Percentiles rank a stretch among this genome's conserved stretches.
Evolutionary conservation across 1,284 basidiomycete genomes (phyloP).

Genomic region (Cutaneotrichosporon sp.): DNA sequence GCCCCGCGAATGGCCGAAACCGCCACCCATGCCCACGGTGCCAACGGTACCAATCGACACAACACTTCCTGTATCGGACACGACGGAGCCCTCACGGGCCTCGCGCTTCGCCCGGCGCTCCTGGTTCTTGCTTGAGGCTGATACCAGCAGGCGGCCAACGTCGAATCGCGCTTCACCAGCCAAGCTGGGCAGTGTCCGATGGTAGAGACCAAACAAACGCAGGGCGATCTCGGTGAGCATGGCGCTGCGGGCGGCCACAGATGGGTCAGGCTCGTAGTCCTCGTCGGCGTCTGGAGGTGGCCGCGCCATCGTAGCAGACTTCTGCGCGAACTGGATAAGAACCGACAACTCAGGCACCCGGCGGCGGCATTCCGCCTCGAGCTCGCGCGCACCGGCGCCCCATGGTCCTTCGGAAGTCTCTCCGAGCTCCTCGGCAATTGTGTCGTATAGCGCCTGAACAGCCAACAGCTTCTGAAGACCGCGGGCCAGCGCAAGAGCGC

Average conservation of each 20-base stretch:
- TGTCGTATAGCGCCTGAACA: constrained; percentile 55
- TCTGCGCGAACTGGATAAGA: constrained; percentile 69
- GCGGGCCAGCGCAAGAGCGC: constrained; percentile 66
- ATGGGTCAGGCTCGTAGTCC: constrained; percentile 40
- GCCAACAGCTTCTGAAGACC: constrained; percentile 64
- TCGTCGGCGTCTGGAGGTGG: constrained; percentile 35
- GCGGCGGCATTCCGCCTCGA: constrained; percentile 68
- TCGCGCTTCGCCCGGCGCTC: constrained; percentile 41
- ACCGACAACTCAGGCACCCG: constrained; percentile 79
- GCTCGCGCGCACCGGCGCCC: constrained; percentile 58
- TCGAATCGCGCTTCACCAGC: constrained; percentile 79
- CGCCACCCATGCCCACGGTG: constrained; percentile 49
- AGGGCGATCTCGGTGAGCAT: constrained; percentile 73
- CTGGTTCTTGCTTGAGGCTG: constrained; percentile 49
- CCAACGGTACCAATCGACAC: constrained; percentile 43
- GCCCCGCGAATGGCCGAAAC: constrained; percentile 47
- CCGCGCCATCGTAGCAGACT: constrained; percentile 43
- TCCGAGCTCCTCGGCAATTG: constrained; percentile 57
- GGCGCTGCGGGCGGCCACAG: constrained; percentile 47
- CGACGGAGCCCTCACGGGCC: constrained; percentile 42
- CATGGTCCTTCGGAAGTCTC: constrained; percentile 59
- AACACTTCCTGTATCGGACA: constrained; percentile 42
- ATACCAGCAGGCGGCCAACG: constrained; percentile 69
- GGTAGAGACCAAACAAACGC: constrained; percentile 76
- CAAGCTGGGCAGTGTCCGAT: constrained; percentile 65